Conservation (phyloP, 2,329 filamentous ascomycete species). For the Penicillium thymicola region DNA sequence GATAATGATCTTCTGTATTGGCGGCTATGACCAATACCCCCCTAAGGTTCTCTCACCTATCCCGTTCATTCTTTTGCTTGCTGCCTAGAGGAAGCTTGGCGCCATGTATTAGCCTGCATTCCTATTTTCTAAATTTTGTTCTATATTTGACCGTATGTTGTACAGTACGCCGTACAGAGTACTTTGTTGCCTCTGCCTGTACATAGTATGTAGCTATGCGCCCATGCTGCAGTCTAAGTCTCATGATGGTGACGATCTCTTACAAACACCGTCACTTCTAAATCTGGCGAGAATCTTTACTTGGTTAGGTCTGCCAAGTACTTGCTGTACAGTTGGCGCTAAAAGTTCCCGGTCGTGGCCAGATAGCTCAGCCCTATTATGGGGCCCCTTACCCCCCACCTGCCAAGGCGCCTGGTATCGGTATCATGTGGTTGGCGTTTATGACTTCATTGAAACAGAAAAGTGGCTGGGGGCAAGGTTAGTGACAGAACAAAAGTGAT, state of each 20-base stretch:
- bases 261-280: background rate
- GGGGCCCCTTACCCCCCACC: slow-evolving; percentile 11
- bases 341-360: background rate
- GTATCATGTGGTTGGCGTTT: slow-evolving; percentile 2
- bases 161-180: background rate
- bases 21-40: background rate
- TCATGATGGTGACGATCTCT: slow-evolving; percentile 4
- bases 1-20: background rate
- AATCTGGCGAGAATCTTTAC: background rate
- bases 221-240: background rate
- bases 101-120: slow-evolving; percentile 6
- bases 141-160: background rate
- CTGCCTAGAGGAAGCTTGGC: slow-evolving; percentile 22
- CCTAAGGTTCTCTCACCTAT: slow-evolving; percentile 13
- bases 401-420: slow-evolving; percentile 15
- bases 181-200: background rate
- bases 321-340: slow-evolving; percentile 8
- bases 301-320: background rate
- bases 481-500: background rate
- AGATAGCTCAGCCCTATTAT: slow-evolving; percentile 19
- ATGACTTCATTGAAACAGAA: slow-evolving; percentile 11
- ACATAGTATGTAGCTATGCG: background rate
- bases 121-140: background rate
- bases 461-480: background rate
- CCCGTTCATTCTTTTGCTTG: slow-evolving; percentile 18